A percentile compares a stretch with the other conserved stretches of the same genome.
Evolutionary conservation across 2,329 filamentous ascomycete species (phyloP).

Genomic region (Allantophomopsis cytisporea): DNA sequence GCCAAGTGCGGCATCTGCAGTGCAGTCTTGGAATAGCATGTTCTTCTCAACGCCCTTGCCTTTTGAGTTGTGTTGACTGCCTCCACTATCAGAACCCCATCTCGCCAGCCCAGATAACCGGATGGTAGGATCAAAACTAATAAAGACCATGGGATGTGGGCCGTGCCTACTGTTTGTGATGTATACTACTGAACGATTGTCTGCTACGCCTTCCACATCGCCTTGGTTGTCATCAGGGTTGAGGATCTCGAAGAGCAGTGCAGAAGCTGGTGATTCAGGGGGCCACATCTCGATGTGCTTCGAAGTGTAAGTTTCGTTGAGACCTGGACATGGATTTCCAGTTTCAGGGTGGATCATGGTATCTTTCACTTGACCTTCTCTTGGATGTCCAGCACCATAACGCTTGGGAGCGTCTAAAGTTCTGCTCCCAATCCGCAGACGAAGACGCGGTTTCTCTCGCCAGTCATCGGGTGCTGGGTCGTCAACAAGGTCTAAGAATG

Average conservation of each 20-base stretch:
- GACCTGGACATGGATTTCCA: conserved; percentile 6
- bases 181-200: conserved; percentile 33
- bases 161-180: conserved; percentile 15
- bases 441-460: conserved; percentile 22
- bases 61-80: background rate
- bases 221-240: conserved; percentile 23
- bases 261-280: conserved; percentile 15
- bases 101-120: conserved; percentile 13
- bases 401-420: conserved; percentile 18
- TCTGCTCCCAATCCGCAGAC: conserved; percentile 35
- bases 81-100: background rate
- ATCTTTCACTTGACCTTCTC: background rate
- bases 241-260: conserved; percentile 22
- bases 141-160: conserved; percentile 22
- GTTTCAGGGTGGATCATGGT: background rate
- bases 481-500: conserved; percentile 47
- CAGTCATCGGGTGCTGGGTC: conserved; percentile 24
- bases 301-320: conserved; percentile 13
- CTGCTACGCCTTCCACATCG: conserved; percentile 25
- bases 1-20: no score
- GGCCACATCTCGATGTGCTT: conserved; percentile 21
- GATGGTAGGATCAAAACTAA: conserved; percentile 29
- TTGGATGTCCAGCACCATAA: conserved; percentile 1
- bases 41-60: background rate
- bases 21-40: no score